Conservation (phyloP, 108 stramenopile genomes). For the Thalassiosira profunda region DNA sequence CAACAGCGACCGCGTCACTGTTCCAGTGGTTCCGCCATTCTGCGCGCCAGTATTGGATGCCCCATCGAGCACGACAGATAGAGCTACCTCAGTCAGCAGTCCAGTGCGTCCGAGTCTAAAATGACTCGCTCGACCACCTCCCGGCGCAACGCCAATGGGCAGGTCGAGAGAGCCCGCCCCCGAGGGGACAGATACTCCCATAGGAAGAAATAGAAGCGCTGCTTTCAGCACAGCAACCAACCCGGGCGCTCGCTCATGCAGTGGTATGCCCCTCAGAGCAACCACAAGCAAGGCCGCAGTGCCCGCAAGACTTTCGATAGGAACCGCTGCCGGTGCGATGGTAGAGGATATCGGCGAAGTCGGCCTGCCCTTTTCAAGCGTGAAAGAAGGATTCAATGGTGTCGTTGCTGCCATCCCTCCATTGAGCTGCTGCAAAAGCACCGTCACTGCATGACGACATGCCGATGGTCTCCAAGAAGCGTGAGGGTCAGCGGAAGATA, state of each 20-base stretch:
- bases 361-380: not conserved
- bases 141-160: slow-evolving; percentile 18
- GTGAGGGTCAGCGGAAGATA: slow-evolving; percentile 61
- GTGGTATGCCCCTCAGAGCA: slow-evolving; percentile 61
- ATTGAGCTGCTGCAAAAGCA: slow-evolving; percentile 51
- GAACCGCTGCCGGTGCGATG: slow-evolving; percentile 8
- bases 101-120: slow-evolving; percentile 61
- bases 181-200: slow-evolving; percentile 10
- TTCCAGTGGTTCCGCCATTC: slow-evolving; percentile 13
- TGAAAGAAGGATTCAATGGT: not conserved
- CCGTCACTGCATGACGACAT: slow-evolving; percentile 41
- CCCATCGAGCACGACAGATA: slow-evolving; percentile 76
- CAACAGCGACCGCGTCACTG: slow-evolving; percentile 13
- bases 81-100: slow-evolving; percentile 63
- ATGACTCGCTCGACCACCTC: slow-evolving; percentile 13
- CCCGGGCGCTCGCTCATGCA: slow-evolving; percentile 54
- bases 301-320: slow-evolving; percentile 44
- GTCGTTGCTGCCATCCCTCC: slow-evolving; percentile 9
- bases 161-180: slow-evolving; percentile 19
- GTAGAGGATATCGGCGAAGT: not conserved
- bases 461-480: slow-evolving; percentile 61
- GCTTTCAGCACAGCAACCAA: slow-evolving; percentile 47
- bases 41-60: slow-evolving; percentile 18
- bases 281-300: slow-evolving; percentile 56
- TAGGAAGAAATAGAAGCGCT: slow-evolving; percentile 31